Percentiles rank a stretch among this genome's conserved stretches.
Evolutionary conservation across 805 yeast genomes (phyloP).

Genomic region (Nakazawaea wickerhamii): DNA sequence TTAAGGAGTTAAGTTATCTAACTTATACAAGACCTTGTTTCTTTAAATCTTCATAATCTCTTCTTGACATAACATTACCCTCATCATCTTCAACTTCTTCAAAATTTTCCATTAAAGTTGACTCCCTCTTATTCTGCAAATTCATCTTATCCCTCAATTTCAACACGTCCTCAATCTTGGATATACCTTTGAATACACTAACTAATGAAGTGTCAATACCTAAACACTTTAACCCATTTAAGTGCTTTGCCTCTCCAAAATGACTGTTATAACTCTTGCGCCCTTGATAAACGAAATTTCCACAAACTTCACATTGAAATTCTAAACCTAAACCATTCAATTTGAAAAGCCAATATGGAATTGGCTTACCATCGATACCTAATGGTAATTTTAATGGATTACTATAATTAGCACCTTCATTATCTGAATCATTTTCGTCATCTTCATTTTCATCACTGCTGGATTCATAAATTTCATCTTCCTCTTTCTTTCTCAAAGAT

Average conservation of each 20-base stretch:
- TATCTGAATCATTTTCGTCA: constrained; percentile 29
- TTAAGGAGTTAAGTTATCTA: too few species aligned
- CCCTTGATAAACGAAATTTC: constrained; percentile 68
- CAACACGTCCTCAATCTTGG: constrained; percentile 62
- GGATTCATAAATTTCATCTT: constrained; percentile 27
- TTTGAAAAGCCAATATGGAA: constrained; percentile 91
- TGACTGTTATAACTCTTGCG: constrained; percentile 67
- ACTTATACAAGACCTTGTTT: constrained; percentile 75
- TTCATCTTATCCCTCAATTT: constrained; percentile 47
- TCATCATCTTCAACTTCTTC: constrained; percentile 88
- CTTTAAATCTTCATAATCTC: constrained; percentile 78
- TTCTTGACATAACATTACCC: constrained; percentile 86
- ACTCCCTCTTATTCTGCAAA: constrained; percentile 29
- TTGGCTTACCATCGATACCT: constrained; percentile 87
- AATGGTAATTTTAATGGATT: constrained; percentile 62
- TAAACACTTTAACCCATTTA: constrained; percentile 64
- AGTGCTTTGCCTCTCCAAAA: constrained; percentile 66
- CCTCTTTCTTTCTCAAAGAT: constrained; percentile 29
- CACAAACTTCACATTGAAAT: constrained; percentile 83
- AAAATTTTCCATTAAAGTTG: constrained; percentile 43
- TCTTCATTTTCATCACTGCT: constrained; percentile 21
- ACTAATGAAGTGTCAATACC: constrained; percentile 54
- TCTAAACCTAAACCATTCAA: constrained; percentile 75
- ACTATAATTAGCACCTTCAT: constrained; percentile 20
- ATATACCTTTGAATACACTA: constrained; percentile 55